These are phyloP conservation scores for Pelargonium cotyledonis DNA, from an alignment of 441 rosid genomes.

Conservation along the genomic window DNA sequence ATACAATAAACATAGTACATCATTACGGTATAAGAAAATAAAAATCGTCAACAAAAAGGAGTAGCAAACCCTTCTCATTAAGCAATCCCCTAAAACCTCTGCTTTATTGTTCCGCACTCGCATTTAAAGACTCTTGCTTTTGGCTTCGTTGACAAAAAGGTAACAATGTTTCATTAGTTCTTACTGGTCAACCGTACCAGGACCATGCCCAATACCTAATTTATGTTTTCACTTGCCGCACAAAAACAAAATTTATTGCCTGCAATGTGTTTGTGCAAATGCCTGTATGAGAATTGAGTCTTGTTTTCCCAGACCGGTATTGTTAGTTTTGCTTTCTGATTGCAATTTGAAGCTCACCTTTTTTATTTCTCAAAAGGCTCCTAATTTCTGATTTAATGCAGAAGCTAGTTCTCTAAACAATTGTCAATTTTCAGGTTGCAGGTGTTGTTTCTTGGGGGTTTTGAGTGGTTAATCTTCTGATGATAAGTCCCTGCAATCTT, in stretches of 20 bases:
- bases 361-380: neutral
- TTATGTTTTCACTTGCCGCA: neutral
- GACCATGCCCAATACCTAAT: neutral
- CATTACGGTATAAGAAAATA: too few relatives aligned
- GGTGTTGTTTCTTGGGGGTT: neutral
- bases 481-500: neutral
- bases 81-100: conserved; percentile 6
- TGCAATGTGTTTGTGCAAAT: conserved; percentile 2
- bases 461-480: neutral
- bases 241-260: neutral
- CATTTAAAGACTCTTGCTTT: neutral
- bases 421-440: neutral
- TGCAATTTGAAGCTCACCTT: too few relatives aligned
- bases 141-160: neutral
- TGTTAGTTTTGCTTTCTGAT: neutral
- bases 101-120: neutral
- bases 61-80: conserved; percentile 3
- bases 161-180: too few relatives aligned
- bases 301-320: neutral
- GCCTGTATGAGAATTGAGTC: neutral
- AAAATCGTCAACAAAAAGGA: too few relatives aligned
- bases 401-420: neutral
- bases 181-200: neutral
- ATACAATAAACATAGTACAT: too few relatives aligned
- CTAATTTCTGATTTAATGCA: neutral